phyloP scores from a whole-genome alignment of 2,329 filamentous ascomycete genomes.

The Cephalotrichum gorgonifer region DNA sequence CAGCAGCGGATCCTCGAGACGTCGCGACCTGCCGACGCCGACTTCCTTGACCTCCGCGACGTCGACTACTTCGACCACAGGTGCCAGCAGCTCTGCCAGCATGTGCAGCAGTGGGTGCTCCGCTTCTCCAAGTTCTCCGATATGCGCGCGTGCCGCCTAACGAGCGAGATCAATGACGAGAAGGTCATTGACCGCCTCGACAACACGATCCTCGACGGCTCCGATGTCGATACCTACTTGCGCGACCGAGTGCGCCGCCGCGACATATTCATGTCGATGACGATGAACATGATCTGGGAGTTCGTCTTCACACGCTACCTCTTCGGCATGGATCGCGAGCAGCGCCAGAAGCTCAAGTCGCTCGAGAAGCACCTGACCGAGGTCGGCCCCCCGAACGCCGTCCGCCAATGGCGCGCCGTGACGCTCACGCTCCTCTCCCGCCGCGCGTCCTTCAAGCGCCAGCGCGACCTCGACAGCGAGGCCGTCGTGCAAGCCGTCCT shows the following conservation, averaged over 20 bases:
- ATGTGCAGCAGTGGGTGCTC: slow-evolving; percentile 95
- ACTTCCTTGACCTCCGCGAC: slow-evolving; percentile 71
- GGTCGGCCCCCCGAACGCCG: slow-evolving; percentile 77
- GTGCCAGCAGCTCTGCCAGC: slow-evolving; percentile 89
- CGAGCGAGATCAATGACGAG: slow-evolving; percentile 77
- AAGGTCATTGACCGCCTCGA: slow-evolving; percentile 91
- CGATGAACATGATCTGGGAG: slow-evolving; percentile 99
- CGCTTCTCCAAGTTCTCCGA: slow-evolving; percentile 98
- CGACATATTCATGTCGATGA: slow-evolving; percentile 96
- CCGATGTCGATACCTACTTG: slow-evolving; percentile 82
- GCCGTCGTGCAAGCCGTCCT: slow-evolving; percentile 84
- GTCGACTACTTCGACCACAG: slow-evolving; percentile 93
- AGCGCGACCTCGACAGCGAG: slow-evolving; percentile 84
- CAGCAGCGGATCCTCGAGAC: slow-evolving; percentile 43
- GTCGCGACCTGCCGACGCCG: slow-evolving; percentile 49
- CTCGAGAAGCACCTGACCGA: slow-evolving; percentile 87
- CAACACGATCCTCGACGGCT: slow-evolving; percentile 87
- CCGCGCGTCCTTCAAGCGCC: slow-evolving; percentile 67
- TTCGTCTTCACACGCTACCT: slow-evolving; percentile 96
- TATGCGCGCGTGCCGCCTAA: slow-evolving; percentile 74
- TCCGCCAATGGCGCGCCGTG: slow-evolving; percentile 93
- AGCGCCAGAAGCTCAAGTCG: slow-evolving; percentile 92
- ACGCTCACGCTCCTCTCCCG: slow-evolving; percentile 82
- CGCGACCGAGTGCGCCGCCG: slow-evolving; percentile 78
- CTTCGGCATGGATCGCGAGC: slow-evolving; percentile 96